Base-by-base conservation (phyloP, 148 eudicot species). In the Tetragonia tetragonoides region DNA sequence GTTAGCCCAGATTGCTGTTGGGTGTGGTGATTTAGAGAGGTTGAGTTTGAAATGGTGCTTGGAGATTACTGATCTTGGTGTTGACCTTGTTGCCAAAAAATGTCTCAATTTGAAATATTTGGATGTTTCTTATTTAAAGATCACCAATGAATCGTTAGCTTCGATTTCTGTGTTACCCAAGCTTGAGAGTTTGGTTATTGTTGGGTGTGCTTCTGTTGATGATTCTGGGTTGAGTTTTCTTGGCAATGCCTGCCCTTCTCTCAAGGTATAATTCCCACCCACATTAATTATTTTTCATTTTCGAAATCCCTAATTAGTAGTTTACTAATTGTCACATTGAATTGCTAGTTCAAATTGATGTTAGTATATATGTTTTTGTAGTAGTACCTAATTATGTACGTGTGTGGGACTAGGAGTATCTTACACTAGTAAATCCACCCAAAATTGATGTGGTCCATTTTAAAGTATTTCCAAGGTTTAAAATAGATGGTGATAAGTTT, bases 11-110 rank as follows among this genome's bases (percentile, higher is more conserved):
- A 83, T 92, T 18, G 97, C 90, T 18, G 87, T 90, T 16, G 91
- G 90, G 18, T 92, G 97, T 57, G 79, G 64, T 0, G 61, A 76
- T 15, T 82, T 92, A 65, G 90, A 92, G 90, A 83, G 51, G 60
- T 47, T 92, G 16, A 89, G 93, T 73, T 74, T 92, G 87, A 92
- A 84, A 70, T 92, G 97, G 97, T 92, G 97, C 66, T 70, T 89
- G 77, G 97, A 89, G 68, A 85, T 92, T 42, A 89, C 87, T 80
- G 94, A 92, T 86, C 65, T 92, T 68, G 97, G 97, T 49, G 65
- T 92, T 77, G 86, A 85, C 71, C 87, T 92, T 60, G 79, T 92
- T 64, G 76, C 86, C 20, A 90, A 88, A 72, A 90, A 90, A 79
- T 90, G 93, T 60, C 34, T 73, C 16, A 40, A 60, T 14, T 77